Base-by-base conservation (phyloP, 371 early-diverging fungal genomes). In the Rhizopus sp. region DNA sequence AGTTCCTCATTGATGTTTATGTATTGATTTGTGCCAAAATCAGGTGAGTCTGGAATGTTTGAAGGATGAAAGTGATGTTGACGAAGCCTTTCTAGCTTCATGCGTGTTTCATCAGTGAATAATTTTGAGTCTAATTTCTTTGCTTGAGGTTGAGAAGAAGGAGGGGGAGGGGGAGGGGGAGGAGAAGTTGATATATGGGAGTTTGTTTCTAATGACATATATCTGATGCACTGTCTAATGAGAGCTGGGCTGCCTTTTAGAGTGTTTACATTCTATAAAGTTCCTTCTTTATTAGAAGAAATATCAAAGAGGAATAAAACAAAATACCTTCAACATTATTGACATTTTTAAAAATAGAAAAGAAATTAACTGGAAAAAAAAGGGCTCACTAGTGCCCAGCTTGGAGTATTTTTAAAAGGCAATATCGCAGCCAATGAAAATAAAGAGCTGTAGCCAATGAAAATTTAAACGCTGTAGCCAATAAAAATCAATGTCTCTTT, bases 1-100 rank as follows among this genome's bases (percentile, higher is more conserved):
- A 77, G 60, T 38, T 81, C 84, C 40, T 78, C 73, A 50, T 86
- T 81, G 48, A 86, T 86, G 38, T 69, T 83, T 30, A 86, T 78
- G 53, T 86, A 76, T 56, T 86, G 87, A 60, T 86, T 86, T 41
- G 81, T 84, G 31, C 87, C 87, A 73, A 86, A 86, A 62, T 84
- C 83, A 58, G 83, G 84, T 46, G 86, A 86, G 52, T 66, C 78
- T 37, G 66, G 85, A 63, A 75, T 69, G 56, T 80, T 80, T 34
- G 80, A 66, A 17, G 80, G 72, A 37, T 76, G 72, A 17, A 80
- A 80, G n/a, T 72, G 72, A 35, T 73, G 68, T 45, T 77, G 69
- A 33, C 77, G 67, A 46, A 73, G 59, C 29, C 74, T 65, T 50
- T 67, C 70, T 17, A 77, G 56, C 13, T 60, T 69, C 7, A 33